Base-by-base conservation (phyloP, 2,329 filamentous ascomycete genomes). In the Ustulina deusta region DNA sequence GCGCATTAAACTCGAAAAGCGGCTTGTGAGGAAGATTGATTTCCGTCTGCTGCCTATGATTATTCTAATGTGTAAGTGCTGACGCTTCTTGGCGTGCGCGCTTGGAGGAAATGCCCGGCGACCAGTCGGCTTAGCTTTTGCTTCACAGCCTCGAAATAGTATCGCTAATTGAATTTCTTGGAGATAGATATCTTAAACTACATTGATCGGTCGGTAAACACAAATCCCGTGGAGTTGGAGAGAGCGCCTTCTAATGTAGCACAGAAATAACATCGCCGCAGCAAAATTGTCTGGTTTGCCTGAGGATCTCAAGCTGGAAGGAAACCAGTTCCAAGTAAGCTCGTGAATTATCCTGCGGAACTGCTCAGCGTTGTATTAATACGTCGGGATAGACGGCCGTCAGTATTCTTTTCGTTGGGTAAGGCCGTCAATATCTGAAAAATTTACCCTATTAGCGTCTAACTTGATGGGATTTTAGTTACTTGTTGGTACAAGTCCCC, bases 11-110 rank as follows among this genome's bases (percentile, higher is more conserved):
- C 81, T 87, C 1, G 90, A 93, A 76, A 82, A 79, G 65, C 84
- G 82, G 58, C 78, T 93, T 59, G 82, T 85, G 65, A 83, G 85
- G 68, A 93, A 91, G 77, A 87, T 93, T 61, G 91, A 93, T 75
- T 72, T 86, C 9, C 81, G 89, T 59, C 77, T 93, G 34, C 81
- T 93, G 73, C 90, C 90, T 0, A 89, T 89, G 79, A 82, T 92
- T 48, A 86, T 92, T 60, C 72, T 92, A 54, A 91, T 92, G 83
- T 92, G 75, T 77, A 27, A 71, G 70, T 70, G 62, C 34, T 36
- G 22, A n/a, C 38, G 32, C 66, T 15, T 46, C 46, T 40, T 36
- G 36, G 34, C 27, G 15, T 32, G 29, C 15, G 13, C 15, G 22
- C 32, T 1, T 13, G n/a, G 9, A 5, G 36, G 11, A 40, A 29